Conservation (phyloP, 805 yeast genomes). For the Yarrowia porcina region DNA sequence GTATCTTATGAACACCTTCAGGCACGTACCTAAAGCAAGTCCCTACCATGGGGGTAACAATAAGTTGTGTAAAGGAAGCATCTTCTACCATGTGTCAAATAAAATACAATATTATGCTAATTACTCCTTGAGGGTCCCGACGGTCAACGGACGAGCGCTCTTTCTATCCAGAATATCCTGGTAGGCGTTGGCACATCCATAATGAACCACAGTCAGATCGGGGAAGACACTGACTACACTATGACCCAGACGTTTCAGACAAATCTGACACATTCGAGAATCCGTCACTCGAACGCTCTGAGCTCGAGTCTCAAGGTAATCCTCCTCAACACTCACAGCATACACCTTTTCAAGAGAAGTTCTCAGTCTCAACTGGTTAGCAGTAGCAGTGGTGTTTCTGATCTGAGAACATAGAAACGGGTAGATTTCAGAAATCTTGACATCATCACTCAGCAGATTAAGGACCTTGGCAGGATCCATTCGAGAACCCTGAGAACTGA, state of each 20-base stretch:
- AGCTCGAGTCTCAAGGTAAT: slow-evolving; percentile 42
- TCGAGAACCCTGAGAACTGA: slow-evolving; percentile 47
- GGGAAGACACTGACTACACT: slow-evolving; percentile 52
- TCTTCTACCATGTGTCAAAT: no score
- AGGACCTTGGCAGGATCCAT: slow-evolving; percentile 49
- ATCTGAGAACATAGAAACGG: slow-evolving; percentile 48
- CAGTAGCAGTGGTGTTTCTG: slow-evolving; percentile 41
- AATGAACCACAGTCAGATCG: slow-evolving; percentile 49
- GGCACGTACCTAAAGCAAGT: no score
- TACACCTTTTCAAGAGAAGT: slow-evolving; percentile 55
- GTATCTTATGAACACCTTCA: no score
- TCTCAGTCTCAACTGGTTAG: slow-evolving; percentile 44
- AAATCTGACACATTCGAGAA: slow-evolving; percentile 53
- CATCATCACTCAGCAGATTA: slow-evolving; percentile 49
- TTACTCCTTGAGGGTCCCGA: background rate
- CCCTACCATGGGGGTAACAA: no score
- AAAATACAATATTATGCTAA: background rate
- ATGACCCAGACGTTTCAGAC: slow-evolving; percentile 55
- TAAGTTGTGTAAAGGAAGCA: no score
- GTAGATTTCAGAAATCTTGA: slow-evolving; percentile 46
- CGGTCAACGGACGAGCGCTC: background rate
- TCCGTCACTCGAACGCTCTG: slow-evolving; percentile 43
- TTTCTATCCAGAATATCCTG: slow-evolving; percentile 22
- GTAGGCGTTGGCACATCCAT: slow-evolving; percentile 47
- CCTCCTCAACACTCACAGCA: slow-evolving; percentile 47